Conservation (phyloP, 225 moss, liverwort and hornwort species). For the Sphagnum contortum region DNA sequence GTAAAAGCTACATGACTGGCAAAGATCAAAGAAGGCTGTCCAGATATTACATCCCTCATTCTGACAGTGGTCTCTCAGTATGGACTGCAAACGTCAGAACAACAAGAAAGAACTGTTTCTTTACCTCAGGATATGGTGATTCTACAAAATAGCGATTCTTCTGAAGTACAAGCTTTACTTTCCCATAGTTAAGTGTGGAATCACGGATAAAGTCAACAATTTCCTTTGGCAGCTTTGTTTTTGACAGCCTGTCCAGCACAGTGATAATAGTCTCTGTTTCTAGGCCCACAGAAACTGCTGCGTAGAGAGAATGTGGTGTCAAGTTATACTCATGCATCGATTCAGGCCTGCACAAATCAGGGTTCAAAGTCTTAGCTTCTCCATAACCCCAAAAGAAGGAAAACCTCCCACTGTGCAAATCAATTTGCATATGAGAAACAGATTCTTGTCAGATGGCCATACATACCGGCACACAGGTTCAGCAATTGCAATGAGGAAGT, state of each 20-base stretch:
- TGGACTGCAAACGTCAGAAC: too few species aligned
- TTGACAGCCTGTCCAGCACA: slow-evolving; percentile 78
- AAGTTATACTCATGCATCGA: slow-evolving; percentile 97
- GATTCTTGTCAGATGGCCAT: too few species aligned
- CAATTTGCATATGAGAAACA: too few species aligned
- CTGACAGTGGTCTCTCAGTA: too few species aligned
- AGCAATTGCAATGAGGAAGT: slow-evolving; percentile 92
- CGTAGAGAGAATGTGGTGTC: slow-evolving; percentile 84
- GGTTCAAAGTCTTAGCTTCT: background rate
- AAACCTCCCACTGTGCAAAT: background rate
- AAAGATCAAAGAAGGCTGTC: too few species aligned
- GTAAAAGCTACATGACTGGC: too few species aligned
- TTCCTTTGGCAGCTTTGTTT: slow-evolving; percentile 77
- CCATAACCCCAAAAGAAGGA: background rate
- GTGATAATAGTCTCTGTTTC: slow-evolving; percentile 96
- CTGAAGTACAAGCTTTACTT: slow-evolving; percentile 93
- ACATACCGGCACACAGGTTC: slow-evolving; percentile 90
- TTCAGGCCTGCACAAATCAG: slow-evolving; percentile 55
- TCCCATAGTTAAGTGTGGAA: slow-evolving; percentile 84
- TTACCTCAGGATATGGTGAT: slow-evolving; percentile 84
- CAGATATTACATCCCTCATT: too few species aligned
- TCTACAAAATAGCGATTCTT: slow-evolving; percentile 99
- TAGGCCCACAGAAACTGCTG: slow-evolving; percentile 90
- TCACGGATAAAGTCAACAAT: slow-evolving; percentile 77
- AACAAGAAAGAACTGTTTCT: too few species aligned